Evolutionary conservation across 106 monocot genomes (phyloP).

Genomic region (Agapanthus africanus): DNA sequence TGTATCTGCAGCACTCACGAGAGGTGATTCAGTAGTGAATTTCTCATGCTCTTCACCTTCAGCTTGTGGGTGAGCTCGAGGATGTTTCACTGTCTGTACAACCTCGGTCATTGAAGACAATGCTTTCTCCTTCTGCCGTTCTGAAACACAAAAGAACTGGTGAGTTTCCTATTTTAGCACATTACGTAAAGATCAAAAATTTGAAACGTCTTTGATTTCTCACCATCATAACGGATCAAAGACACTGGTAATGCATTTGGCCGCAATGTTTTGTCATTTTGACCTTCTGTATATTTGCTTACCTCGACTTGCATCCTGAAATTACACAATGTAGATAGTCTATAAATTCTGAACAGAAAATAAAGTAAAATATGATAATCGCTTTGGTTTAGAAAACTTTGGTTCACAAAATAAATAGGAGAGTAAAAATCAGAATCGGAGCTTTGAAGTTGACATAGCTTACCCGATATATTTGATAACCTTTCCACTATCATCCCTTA

Average conservation of each 20-base stretch:
- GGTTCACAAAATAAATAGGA: not conserved
- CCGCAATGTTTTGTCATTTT: conserved; percentile 63
- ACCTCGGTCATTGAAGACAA: conserved; percentile 69
- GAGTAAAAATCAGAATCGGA: not conserved
- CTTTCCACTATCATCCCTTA: conserved; percentile 58
- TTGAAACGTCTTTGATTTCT: conserved; percentile 7
- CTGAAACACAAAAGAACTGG: conserved; percentile 23
- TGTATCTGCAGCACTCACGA: conserved; percentile 20
- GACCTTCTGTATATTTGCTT: conserved; percentile 91
- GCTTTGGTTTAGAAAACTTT: not conserved
- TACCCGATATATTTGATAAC: conserved; percentile 93
- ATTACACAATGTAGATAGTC: conserved; percentile 3
- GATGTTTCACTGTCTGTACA: conserved; percentile 67
- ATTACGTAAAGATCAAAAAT: not conserved
- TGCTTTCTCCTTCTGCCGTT: conserved; percentile 60
- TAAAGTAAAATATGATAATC: not conserved
- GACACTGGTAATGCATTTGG: conserved; percentile 88
- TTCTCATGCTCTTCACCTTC: conserved; percentile 20
- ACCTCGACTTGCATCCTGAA: conserved; percentile 98
- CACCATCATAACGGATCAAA: conserved; percentile 94
- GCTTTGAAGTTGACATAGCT: conserved; percentile 13
- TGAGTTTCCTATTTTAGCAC: conserved; percentile 6
- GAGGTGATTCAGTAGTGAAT: conserved; percentile 16
- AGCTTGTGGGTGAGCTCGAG: conserved; percentile 21
- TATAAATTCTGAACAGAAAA: conserved; percentile 8